A percentile compares a stretch with the other conserved stretches of the same genome.
These are phyloP conservation scores for Cucurbita moschata DNA, from an alignment of 306 rosid genomes.

Conservation along the genomic window DNA sequence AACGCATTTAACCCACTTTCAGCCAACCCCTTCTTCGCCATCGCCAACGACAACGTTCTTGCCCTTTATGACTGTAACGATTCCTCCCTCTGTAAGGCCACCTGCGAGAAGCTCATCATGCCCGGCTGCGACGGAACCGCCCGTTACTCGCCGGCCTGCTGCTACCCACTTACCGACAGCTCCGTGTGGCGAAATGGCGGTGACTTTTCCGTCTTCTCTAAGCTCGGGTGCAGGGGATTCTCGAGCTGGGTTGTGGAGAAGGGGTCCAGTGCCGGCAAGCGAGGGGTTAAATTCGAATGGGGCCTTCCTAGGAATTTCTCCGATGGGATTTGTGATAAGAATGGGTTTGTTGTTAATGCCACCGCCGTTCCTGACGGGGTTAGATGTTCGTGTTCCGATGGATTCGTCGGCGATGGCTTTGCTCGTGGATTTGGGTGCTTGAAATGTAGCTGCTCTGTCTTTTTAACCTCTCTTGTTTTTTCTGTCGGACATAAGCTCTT, in stretches of 20 bases:
- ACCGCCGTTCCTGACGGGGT: slow-evolving; percentile 41
- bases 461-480: too few species aligned
- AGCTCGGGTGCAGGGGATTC: slow-evolving; percentile 83
- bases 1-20: slow-evolving; percentile 42
- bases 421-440: slow-evolving; percentile 68
- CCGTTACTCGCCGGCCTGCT: slow-evolving; percentile 54
- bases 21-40: slow-evolving; percentile 34
- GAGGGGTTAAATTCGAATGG: slow-evolving; percentile 90
- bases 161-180: slow-evolving; percentile 81
- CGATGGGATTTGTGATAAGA: slow-evolving; percentile 30
- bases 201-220: slow-evolving; percentile 49
- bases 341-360: slow-evolving; percentile 45
- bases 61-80: slow-evolving; percentile 92
- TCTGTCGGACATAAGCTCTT: too few species aligned
- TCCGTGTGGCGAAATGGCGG: slow-evolving; percentile 59
- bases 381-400: slow-evolving; percentile 61
- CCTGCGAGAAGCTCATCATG: slow-evolving; percentile 47
- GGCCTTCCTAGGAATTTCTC: slow-evolving; percentile 56
- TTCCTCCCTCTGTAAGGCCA: slow-evolving; percentile 68
- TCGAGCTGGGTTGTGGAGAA: slow-evolving; percentile 69
- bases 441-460: slow-evolving; percentile 28
- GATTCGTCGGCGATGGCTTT: slow-evolving; percentile 72
- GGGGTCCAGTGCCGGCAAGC: slow-evolving; percentile 48
- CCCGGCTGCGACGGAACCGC: slow-evolving; percentile 57
- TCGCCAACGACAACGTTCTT: slow-evolving; percentile 59